phyloP scores from a whole-genome alignment of 108 stramenopile genomes.

The Cyclotella baltica region DNA sequence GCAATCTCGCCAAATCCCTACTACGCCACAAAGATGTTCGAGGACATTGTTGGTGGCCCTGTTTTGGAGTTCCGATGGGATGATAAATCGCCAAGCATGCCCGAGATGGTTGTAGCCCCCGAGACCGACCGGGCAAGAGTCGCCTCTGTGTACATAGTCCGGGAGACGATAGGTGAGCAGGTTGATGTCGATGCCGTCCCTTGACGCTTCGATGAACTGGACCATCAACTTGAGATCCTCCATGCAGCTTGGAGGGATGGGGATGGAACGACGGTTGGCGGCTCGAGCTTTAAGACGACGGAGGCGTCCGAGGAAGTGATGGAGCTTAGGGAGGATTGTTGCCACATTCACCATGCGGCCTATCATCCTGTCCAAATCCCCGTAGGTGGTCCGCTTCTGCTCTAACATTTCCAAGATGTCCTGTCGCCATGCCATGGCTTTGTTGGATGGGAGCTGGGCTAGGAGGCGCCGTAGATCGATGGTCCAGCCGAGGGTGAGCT shows the following conservation, averaged over 20 bases:
- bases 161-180: constrained; percentile 13
- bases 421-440: constrained; percentile 24
- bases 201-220: background rate
- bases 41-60: constrained; percentile 40
- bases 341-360: background rate
- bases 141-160: constrained; percentile 9
- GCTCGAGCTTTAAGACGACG: background rate
- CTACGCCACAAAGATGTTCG: constrained; percentile 14
- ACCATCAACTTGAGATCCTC: constrained; percentile 5
- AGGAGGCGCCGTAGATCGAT: constrained; percentile 14
- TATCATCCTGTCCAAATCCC: constrained; percentile 16
- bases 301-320: constrained; percentile 31
- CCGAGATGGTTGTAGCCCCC: constrained; percentile 34
- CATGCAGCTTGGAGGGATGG: background rate
- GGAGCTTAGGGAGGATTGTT: background rate
- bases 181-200: constrained; percentile 33
- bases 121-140: constrained; percentile 33
- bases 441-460: constrained; percentile 24
- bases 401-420: background rate
- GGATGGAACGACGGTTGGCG: background rate
- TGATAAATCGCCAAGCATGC: constrained; percentile 29
- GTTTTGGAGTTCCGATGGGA: constrained; percentile 7
- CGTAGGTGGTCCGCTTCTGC: too few relatives aligned
- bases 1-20: constrained; percentile 30
- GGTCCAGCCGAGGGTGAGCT: constrained; percentile 24